phyloP scores from a whole-genome alignment of 2,329 filamentous ascomycete species.

The Phialocephala sp. region DNA sequence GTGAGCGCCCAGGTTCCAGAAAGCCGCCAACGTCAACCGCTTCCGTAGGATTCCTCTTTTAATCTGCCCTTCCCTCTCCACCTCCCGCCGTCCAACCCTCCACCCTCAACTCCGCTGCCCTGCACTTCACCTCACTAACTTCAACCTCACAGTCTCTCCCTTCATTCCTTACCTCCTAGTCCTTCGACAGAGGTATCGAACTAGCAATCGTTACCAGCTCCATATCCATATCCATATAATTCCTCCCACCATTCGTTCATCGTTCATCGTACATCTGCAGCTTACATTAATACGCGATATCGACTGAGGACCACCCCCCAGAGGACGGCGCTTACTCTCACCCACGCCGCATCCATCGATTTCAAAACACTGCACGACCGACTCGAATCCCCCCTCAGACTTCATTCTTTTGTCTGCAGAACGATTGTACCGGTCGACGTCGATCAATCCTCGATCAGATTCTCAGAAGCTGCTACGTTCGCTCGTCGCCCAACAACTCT shows the following conservation, averaged over 20 bases:
- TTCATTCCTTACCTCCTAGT: conserved; percentile 32
- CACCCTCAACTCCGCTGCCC: conserved; percentile 20
- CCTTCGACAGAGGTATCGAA: conserved; percentile 23
- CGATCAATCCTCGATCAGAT: conserved; percentile 11
- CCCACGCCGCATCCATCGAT: conserved; percentile 10
- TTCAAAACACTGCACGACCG: not conserved
- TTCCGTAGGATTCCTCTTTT: conserved; percentile 15
- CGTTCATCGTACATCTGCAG: conserved; percentile 4
- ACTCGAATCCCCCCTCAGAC: conserved; percentile 8
- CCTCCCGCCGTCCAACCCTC: conserved; percentile 20
- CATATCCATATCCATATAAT: conserved; percentile 19
- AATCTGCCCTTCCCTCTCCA: conserved; percentile 12
- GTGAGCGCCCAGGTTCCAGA: conserved; percentile 30
- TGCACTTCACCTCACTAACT: conserved; percentile 16
- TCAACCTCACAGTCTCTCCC: conserved; percentile 31
- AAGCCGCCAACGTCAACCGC: conserved; percentile 34
- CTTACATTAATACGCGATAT: conserved; percentile 22
- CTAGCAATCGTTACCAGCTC: conserved; percentile 24
- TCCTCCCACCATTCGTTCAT: conserved; percentile 20
- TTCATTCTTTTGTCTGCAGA: conserved; percentile 30
- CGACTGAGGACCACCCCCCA: conserved; percentile 12
- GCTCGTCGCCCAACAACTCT: conserved; percentile 6
- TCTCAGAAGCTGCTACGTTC: conserved; percentile 12
- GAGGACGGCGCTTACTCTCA: conserved; percentile 16
- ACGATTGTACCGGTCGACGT: conserved; percentile 15